Evolutionary conservation across 2,329 filamentous ascomycete species (phyloP).

Genomic region (Aspergillus uvarum): DNA sequence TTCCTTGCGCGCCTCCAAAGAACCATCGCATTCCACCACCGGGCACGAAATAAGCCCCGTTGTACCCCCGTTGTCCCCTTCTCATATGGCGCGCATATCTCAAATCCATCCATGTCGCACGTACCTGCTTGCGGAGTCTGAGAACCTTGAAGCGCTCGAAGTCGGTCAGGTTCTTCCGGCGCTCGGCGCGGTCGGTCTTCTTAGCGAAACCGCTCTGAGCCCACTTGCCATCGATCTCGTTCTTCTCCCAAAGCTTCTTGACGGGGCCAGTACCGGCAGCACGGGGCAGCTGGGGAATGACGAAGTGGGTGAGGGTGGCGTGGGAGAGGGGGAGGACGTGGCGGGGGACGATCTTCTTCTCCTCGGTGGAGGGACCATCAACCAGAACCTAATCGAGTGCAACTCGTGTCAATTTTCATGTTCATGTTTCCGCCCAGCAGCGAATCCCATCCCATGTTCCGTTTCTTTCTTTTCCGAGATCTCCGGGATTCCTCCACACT

Average conservation of each 20-base stretch:
- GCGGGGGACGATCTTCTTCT: conserved; percentile 77
- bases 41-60: background rate
- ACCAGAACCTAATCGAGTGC: conserved; percentile 72
- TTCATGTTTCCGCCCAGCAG: background rate
- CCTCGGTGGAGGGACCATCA: conserved; percentile 84
- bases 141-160: conserved; percentile 99
- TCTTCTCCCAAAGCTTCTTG: conserved; percentile 86
- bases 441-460: conserved; percentile 8
- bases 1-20: background rate
- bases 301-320: conserved; percentile 84
- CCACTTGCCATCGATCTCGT: conserved; percentile 91
- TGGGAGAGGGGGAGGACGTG: conserved; percentile 80
- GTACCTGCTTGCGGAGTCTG: conserved; percentile 97
- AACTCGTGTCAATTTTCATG: conserved; percentile 21
- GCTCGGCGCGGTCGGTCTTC: conserved; percentile 81
- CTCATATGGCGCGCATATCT: background rate
- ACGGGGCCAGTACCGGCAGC: conserved; percentile 78
- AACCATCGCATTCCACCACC: background rate
- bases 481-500: background rate
- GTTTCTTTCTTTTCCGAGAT: background rate
- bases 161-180: conserved; percentile 89
- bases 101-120: conserved; percentile 34
- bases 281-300: conserved; percentile 82
- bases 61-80: background rate
- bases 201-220: conserved; percentile 89